A percentile compares a stretch with the other conserved stretches of the same genome.
Evolutionary conservation across 2,329 filamentous ascomycete genomes (phyloP).

Genomic region (Fusarium dlaminii): DNA sequence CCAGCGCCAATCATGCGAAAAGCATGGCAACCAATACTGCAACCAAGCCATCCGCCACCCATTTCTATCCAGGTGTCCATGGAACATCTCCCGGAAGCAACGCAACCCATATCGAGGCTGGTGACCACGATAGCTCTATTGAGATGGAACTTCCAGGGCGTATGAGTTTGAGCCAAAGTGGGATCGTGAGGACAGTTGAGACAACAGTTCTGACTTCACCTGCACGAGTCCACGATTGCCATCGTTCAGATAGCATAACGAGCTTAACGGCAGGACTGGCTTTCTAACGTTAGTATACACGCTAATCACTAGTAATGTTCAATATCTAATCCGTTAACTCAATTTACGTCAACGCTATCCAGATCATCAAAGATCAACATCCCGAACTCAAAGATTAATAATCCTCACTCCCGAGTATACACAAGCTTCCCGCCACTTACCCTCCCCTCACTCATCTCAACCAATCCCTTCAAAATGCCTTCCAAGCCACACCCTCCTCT

Average conservation of each 20-base stretch:
- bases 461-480: neutral
- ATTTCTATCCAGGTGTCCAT: neutral
- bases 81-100: neutral
- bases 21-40: neutral
- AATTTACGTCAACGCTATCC: too few relatives aligned
- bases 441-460: neutral
- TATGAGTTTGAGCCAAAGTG: neutral
- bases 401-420: neutral
- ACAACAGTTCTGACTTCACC: conserved; percentile 27
- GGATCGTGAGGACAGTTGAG: conserved; percentile 34
- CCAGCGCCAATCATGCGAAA: neutral
- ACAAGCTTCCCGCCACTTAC: conserved; percentile 10
- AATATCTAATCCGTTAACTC: neutral
- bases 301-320: neutral
- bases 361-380: neutral
- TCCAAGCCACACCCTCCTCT: neutral
- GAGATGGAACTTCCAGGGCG: neutral
- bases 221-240: neutral
- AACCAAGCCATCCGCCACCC: neutral
- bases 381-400: neutral
- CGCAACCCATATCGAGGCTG: conserved; percentile 7
- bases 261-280: conserved; percentile 16
- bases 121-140: conserved; percentile 4
- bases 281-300: neutral
- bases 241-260: conserved; percentile 14